phyloP scores from a whole-genome alignment of 345 rosid genomes.

The Boechera stricta region DNA sequence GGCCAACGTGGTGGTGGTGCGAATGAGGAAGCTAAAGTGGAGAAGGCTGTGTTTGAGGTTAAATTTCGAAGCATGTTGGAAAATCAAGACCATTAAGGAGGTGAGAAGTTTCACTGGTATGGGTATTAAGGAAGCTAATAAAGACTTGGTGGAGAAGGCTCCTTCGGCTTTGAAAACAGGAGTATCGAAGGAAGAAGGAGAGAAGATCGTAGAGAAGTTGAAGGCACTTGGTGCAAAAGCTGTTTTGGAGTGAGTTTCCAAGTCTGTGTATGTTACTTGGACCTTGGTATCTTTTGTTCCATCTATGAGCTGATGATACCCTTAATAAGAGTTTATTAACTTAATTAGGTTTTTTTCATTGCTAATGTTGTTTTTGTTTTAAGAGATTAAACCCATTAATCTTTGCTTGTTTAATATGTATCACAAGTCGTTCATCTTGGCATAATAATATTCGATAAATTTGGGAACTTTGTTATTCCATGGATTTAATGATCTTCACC shows the following conservation, averaged over 20 bases:
- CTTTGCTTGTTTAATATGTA: background rate
- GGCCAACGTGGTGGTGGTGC: conserved; percentile 41
- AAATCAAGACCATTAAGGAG: conserved; percentile 81
- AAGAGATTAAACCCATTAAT: background rate
- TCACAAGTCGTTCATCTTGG: background rate
- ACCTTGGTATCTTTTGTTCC: background rate
- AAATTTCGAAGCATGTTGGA: conserved; percentile 59
- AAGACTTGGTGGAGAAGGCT: conserved; percentile 77
- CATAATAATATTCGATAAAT: background rate
- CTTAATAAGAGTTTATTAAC: background rate
- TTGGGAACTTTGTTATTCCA: background rate
- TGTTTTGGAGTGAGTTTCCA: conserved; percentile 56
- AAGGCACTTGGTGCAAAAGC: conserved; percentile 82
- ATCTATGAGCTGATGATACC: background rate
- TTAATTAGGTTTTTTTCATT: background rate
- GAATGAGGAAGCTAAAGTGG: conserved; percentile 46
- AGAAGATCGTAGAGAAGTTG: conserved; percentile 77
- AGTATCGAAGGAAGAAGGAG: conserved; percentile 82
- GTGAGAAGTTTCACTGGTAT: conserved; percentile 73
- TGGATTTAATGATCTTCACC: background rate
- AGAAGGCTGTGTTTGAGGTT: conserved; percentile 15
- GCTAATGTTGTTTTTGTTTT: background rate
- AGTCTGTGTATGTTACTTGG: background rate
- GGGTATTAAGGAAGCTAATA: conserved; percentile 89
- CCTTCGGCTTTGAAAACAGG: conserved; percentile 69